A percentile compares a stretch with the other conserved stretches of the same genome.
Conservation (phyloP, 352 stramenopile species). For the Pythium brassicae region DNA sequence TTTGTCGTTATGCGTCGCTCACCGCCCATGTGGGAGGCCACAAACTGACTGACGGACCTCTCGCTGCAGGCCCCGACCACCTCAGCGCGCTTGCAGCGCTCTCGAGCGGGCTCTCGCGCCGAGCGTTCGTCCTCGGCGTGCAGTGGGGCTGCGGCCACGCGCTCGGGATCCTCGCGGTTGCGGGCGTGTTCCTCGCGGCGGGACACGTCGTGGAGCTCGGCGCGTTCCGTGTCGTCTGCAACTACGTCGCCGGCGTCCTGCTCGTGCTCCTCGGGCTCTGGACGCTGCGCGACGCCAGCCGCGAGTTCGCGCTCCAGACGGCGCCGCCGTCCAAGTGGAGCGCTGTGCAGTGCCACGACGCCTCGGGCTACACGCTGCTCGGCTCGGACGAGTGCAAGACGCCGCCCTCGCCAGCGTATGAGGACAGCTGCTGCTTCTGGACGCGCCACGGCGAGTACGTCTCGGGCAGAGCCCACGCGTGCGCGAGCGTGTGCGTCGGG, state of each 20-base stretch:
- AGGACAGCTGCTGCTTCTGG: conserved; percentile 7
- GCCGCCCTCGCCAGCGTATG: not conserved
- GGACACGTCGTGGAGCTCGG: conserved; percentile 35
- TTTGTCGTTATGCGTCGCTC: not conserved
- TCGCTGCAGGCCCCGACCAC: conserved; percentile 72
- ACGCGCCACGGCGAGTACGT: conserved; percentile 12
- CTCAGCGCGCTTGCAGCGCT: conserved; percentile 84
- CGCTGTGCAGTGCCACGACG: conserved; percentile 52
- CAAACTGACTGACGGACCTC: not conserved
- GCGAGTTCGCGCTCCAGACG: conserved; percentile 25
- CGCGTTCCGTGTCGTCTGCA: conserved; percentile 31
- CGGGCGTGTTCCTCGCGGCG: conserved; percentile 39
- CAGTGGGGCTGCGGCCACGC: conserved; percentile 89
- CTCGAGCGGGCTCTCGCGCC: conserved; percentile 58
- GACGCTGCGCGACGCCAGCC: conserved; percentile 36
- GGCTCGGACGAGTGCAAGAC: not conserved
- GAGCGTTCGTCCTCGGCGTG: conserved; percentile 71
- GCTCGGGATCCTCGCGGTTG: conserved; percentile 76
- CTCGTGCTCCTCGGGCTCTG: conserved; percentile 60
- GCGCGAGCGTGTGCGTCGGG: conserved; percentile 48
- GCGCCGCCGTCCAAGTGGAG: conserved; percentile 39
- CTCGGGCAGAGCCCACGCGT: conserved; percentile 16
- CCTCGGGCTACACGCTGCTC: conserved; percentile 38
- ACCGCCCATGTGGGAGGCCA: not conserved
- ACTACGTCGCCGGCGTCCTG: conserved; percentile 60